Evolutionary conservation across 352 stramenopile genomes (phyloP), one percentile per base, ranked within the genome.

Genomic region (Phytopythium chamaehyphon): DNA sequence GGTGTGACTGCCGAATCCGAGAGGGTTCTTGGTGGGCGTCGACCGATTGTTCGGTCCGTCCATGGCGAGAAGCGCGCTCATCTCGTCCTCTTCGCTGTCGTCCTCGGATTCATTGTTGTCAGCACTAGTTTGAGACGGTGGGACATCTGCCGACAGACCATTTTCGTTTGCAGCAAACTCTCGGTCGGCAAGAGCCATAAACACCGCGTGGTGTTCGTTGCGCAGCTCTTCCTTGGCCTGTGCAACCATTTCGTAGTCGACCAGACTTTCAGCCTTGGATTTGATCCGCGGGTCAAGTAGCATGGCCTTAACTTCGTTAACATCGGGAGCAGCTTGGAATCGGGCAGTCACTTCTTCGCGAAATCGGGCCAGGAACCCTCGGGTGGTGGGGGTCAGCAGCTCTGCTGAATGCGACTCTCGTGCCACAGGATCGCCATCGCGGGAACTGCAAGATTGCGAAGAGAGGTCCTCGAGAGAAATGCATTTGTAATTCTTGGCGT

Each of bases 221-320:
- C 66, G 66, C 36, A 74, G 48, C 44, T 45, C 58, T 24, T 69
- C 55, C 22, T 69, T 44, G 43, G 59, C 61, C 6, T 47, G 54
- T 16, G 40, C 52, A 14, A 71, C 58, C 2, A 57, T 62, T 14
- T 40, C 48, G 14, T 43, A 23, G 16, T 51, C 58, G 24, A 74
- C 62, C 7, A 74, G 51, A 45, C 57, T 57, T 2, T 19, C 53
- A 35, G 44, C 62, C 47, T 74, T 74, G 11, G 55, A 62, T 24
- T 61, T 74, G 23, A 74, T 71, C 22, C 66, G 66, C 31, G 66
- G 62, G 38, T 74, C 66, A 48, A 74, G 40, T 22, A 74, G 47
- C 66, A 74, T 74, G 11, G 66, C 62, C 51, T 74, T 74, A 23
- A 74, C 62, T 44, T 74, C 66, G 47, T 63, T 37, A 21, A 61